Conservation (phyloP, 306 rosid genomes). For the Astragalus membranaceus region DNA sequence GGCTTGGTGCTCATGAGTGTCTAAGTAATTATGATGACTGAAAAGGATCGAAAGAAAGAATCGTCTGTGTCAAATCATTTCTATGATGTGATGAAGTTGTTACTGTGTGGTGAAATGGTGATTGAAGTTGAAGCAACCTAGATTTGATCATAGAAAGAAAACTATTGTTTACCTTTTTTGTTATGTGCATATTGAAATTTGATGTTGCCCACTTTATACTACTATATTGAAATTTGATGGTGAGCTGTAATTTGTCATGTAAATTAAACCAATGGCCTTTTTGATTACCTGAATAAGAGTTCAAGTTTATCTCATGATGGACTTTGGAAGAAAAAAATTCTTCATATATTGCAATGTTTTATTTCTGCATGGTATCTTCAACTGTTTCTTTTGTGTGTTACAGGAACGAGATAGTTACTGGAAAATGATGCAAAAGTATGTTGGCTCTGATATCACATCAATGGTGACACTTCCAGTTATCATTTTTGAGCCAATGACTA, state of each 20-base stretch:
- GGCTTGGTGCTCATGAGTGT: neutral
- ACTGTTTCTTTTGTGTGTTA: neutral
- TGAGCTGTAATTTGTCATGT: neutral
- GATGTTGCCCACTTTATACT: neutral
- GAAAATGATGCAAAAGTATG: constrained; percentile 92
- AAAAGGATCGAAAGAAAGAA: neutral
- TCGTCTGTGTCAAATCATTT: too few relatives aligned
- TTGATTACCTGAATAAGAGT: neutral
- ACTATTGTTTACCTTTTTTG: neutral
- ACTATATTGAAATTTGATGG: constrained; percentile 5
- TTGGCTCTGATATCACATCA: constrained; percentile 89
- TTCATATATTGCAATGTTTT: neutral
- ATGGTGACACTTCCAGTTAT: constrained; percentile 95
- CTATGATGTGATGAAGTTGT: neutral
- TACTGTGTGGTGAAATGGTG: neutral
- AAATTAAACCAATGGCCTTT: neutral
- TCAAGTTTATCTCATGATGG: neutral
- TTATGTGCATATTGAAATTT: constrained; percentile 8
- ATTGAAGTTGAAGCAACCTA: constrained; percentile 2
- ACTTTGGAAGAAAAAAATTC: neutral
- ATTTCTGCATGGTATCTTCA: constrained; percentile 5
- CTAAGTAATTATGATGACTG: neutral
- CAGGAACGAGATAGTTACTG: constrained; percentile 95
- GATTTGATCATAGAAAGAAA: neutral
- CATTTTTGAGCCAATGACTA: constrained; percentile 97